Evolutionary conservation across 768 basidiomycete species (phyloP), one percentile per base, ranked within the genome.

Genomic region (Amanita muscaria): DNA sequence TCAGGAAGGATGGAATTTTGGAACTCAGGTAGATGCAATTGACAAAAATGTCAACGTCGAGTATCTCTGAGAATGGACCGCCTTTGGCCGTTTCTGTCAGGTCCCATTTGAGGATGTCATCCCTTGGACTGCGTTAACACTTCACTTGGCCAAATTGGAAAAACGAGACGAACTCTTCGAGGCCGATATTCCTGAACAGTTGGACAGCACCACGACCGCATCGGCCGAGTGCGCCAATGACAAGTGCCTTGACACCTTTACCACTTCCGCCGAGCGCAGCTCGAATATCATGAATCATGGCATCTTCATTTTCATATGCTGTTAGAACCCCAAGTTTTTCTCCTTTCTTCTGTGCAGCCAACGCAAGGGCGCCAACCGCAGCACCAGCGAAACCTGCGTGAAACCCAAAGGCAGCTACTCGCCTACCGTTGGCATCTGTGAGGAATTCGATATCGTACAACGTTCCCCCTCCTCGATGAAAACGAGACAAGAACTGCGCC

Each of bases 331-430:
- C 88, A 23, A 94, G 67, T 4, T 63, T 63, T 54, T 75, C 61
- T 1, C 78, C 80, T 36, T 73, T 67, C 50, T 72, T 70, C 42
- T 83, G 75, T 16, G 84, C 72, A 1, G 83, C 87, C 25, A 80
- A 61, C 2, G 88, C 90, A 21, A 98, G 74, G 6, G 87, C 88
- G 16, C 88, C 84, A 0, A 88, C 91, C 4, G 92, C 94, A 8
- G 92, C 90, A 12, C 96, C 96, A n/a, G 94, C 92, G 56, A 97
- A 99, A 4, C 96, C 96, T 10, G 96, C 96, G 61, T 98, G 88
- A 69, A 84, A 99, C 5, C 96, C 96, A 57, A 99, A 99, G 0
- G 96, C 96, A 12, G 96, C 94, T 27, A 99, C 92, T 35, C 96
- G 85, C 22, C 94, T 76, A 11, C 93, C 90, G 30, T 55, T 68